Percentiles rank a stretch among this genome's conserved stretches.
phyloP scores from a whole-genome alignment of 495 filamentous ascomycete genomes.

The Cudoniella acicularis region DNA sequence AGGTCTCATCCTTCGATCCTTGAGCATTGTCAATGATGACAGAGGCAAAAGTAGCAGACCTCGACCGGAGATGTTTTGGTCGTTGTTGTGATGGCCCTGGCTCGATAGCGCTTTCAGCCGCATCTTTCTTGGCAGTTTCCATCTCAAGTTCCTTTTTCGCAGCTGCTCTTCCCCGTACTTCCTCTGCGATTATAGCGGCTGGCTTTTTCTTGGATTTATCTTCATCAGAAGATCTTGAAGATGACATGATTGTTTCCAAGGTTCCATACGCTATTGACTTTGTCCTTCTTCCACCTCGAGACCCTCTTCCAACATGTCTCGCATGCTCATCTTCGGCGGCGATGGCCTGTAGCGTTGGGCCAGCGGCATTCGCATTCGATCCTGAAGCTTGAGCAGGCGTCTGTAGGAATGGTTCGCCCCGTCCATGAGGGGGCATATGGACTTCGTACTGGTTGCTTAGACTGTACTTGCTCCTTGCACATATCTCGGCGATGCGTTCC shows the following conservation, averaged over 20 bases:
- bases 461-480: conserved; percentile 50
- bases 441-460: conserved; percentile 57
- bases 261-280: conserved; percentile 49
- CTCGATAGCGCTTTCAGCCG: conserved; percentile 15
- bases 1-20: conserved; percentile 3
- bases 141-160: conserved; percentile 24
- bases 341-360: conserved; percentile 47
- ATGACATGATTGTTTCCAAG: conserved; percentile 54
- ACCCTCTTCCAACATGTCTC: conserved; percentile 26
- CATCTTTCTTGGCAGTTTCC: conserved; percentile 13
- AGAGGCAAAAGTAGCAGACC: conserved; percentile 41
- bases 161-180: conserved; percentile 42
- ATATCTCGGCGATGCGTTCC: conserved; percentile 57
- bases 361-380: conserved; percentile 14
- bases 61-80: conserved; percentile 34
- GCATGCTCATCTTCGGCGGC: conserved; percentile 42
- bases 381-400: conserved; percentile 13
- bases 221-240: conserved; percentile 52
- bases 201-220: conserved; percentile 46
- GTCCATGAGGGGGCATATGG: conserved; percentile 53
- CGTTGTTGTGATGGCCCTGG: conserved; percentile 6
- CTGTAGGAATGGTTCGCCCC: conserved; percentile 35
- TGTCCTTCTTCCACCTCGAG: conserved; percentile 29
- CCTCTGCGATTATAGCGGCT: conserved; percentile 44
- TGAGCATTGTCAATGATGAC: conserved; percentile 40